Conservation (phyloP, 108 stramenopile genomes). For the Seminavis robusta region DNA sequence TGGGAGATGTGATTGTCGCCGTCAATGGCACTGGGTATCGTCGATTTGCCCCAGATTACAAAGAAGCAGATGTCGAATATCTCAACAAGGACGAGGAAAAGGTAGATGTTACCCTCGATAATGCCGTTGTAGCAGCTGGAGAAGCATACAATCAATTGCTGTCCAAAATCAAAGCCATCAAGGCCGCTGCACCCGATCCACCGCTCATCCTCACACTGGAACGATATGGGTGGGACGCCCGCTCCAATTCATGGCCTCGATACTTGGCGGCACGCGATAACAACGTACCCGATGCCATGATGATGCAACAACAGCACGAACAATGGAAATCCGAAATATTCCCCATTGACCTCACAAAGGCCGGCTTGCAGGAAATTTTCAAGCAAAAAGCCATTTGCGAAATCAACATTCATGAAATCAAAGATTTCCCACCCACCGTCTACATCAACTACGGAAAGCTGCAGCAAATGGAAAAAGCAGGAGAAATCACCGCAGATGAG, state of each 20-base stretch:
- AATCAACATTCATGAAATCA: conserved; percentile 30
- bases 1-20: conserved; percentile 73
- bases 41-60: conserved; percentile 72
- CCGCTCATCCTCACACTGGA: conserved; percentile 66
- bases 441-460: conserved; percentile 80
- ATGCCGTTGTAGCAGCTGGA: conserved; percentile 23
- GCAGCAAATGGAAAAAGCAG: conserved; percentile 26
- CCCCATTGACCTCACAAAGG: conserved; percentile 71
- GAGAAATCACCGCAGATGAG: conserved; percentile 46
- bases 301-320: conserved; percentile 74
- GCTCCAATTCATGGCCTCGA: conserved; percentile 72
- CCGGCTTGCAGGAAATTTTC: conserved; percentile 55
- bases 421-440: conserved; percentile 50
- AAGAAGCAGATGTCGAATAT: conserved; percentile 50
- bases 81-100: conserved; percentile 24
- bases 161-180: conserved; percentile 50
- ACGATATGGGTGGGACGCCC: conserved; percentile 74
- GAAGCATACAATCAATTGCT: conserved; percentile 41
- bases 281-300: conserved; percentile 73
- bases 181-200: conserved; percentile 28
- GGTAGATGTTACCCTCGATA: conserved; percentile 21
- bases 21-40: conserved; percentile 73
- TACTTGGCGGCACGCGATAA: conserved; percentile 72
- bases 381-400: conserved; percentile 64
- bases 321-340: conserved; percentile 65